Base-by-base conservation (phyloP, 345 rosid species). In the Acer negundo region DNA sequence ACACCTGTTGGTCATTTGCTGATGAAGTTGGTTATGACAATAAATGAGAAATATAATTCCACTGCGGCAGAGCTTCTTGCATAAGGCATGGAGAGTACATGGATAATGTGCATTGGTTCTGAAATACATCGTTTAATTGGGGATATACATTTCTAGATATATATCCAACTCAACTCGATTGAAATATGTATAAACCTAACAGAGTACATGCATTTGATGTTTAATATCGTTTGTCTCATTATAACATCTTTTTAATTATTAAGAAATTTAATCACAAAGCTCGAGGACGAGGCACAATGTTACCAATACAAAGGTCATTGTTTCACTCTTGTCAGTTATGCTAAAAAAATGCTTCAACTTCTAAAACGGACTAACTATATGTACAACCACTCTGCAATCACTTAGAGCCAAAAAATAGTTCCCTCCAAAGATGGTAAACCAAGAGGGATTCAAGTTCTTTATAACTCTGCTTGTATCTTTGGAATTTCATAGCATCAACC, bases 51-150 rank as follows among this genome's bases (percentile, higher is more conserved):
- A 84, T 94, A 93, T 79, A 93, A 97, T 84, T 89, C 89, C 55
- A 94, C 93, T 79, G 98, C 98, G 1, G 97, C 94, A 24, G 98
- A 94, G 84, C 97, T 94, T 72, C 95, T 94, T 76, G 91, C 97
- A 61, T 97, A 93, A 82, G 98, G 97, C 67, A 91, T 94, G 97
- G 95, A 90, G 82, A 83, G 84, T 65, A 90, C 94, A 67, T 94
- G 98, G 98, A 92, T 87, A 82, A 68, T 84, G 49, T 93, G 93
- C 84, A 86, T 88, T 72, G 86, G 85, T 78, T 66, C 93, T 80
- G 98, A 93, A 76, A 89, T 94, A 79, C 90, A 95, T 75, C 98
- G 80, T 80, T 80, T 94, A 74, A 80, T 93, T 80, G 83, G 89
- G 42, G 98, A 94, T 82, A 91, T 93, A 77, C n/a, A n/a, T n/a